Base-by-base conservation (phyloP, 139 green algal species). In the Coccomyxa sp. region DNA sequence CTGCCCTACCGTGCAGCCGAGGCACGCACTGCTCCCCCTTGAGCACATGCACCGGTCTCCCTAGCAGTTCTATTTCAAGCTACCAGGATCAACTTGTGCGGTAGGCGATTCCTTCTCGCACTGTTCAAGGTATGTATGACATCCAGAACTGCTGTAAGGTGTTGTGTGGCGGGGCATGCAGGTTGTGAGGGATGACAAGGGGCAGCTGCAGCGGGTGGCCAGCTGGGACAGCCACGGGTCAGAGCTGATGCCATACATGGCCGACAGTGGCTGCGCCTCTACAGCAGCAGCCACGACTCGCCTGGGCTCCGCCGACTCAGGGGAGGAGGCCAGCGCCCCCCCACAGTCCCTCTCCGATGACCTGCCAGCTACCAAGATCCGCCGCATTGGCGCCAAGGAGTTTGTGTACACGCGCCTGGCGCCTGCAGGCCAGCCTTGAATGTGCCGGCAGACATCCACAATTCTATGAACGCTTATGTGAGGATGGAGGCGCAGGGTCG, bases 161-260 rank as follows among this genome's bases (percentile, higher is more conserved):
- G 7, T 51, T 3, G 38, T 51, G 38, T 51, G 38, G 38, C 7
- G 38, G 38, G 38, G 38, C 3, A 3, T 87, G 76, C 88, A 89
- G 83, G 30, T 91, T 59, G 51, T 75, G 17, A 57, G 51, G 21
- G 57, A 82, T 30, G 51, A 14, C 25, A 17, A 16, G 21, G 78
- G 51, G 25, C 57, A 30, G 25, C 51, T 82, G 51, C 32, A 27
- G 17, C 78, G 78, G 25, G 17, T 82, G 51, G 51, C 78, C 45
- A 74, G 45, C 51, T 82, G 78, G 78, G 78, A 71, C 17, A 75
- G 51, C 51, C 23, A 51, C 51, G 78, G 78, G 18, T 66, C 30
- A 31, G 57, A 74, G 28, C 10, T 31, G 25, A 27, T 45, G 71
- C 38, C 38, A 51, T 30, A 31, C 25, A 78, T 78, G 71, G 71